These are phyloP conservation scores for Fomitopsis pulvina DNA, from an alignment of 768 basidiomycete species.

Conservation along the genomic window DNA sequence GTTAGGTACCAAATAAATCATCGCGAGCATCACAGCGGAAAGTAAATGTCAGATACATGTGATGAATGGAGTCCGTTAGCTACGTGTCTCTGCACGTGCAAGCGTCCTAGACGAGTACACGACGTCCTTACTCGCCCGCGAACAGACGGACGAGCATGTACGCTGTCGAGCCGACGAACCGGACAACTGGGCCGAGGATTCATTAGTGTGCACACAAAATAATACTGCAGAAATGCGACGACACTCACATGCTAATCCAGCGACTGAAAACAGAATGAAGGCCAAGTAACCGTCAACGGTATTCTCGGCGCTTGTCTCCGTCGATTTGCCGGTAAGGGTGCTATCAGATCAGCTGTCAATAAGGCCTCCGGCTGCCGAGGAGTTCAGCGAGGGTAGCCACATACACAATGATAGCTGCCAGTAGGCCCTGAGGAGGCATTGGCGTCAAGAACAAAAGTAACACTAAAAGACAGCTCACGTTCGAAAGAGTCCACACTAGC, in stretches of 20 bases:
- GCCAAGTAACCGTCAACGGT: constrained; percentile 84
- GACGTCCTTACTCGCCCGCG: constrained; percentile 66
- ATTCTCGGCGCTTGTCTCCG: constrained; percentile 36
- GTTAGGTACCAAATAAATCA: background rate
- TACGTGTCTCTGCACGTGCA: background rate
- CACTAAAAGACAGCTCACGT: constrained; percentile 41
- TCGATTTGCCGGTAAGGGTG: constrained; percentile 37
- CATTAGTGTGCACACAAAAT: background rate
- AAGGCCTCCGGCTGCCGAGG: constrained; percentile 1
- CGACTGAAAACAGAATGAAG: constrained; percentile 83
- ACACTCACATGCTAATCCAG: constrained; percentile 78
- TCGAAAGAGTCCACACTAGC: constrained; percentile 84
- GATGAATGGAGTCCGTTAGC: background rate
- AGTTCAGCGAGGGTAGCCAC: constrained; percentile 21
- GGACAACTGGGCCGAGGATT: constrained; percentile 53
- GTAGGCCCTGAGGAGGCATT: constrained; percentile 41
- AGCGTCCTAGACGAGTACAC: background rate
- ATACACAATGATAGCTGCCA: constrained; percentile 72
- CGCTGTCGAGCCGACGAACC: constrained; percentile 74
- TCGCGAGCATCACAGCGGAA: background rate
- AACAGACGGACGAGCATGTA: constrained; percentile 87
- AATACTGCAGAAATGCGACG: background rate
- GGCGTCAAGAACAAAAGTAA: background rate
- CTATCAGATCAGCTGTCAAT: background rate
- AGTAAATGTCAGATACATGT: background rate